Conservation (phyloP, 2,329 filamentous ascomycete genomes). For the Cytospora piceicola region DNA sequence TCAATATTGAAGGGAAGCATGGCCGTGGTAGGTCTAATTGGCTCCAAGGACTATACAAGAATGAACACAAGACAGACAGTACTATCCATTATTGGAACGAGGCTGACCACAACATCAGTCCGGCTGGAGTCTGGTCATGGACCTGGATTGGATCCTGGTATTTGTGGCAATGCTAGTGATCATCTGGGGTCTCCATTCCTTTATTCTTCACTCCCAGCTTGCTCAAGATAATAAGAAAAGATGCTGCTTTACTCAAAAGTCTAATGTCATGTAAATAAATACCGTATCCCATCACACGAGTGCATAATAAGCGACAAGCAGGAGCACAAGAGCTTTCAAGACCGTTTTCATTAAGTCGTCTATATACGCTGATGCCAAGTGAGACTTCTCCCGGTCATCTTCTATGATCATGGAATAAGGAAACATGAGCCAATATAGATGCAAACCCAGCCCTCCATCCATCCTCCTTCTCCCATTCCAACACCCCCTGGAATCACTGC, state of each 20-base stretch:
- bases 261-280: background rate
- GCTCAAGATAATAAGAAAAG: background rate
- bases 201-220: background rate
- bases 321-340: background rate
- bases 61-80: too few relatives aligned
- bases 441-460: background rate
- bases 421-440: background rate
- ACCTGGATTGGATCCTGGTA: too few relatives aligned
- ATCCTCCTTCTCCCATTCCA: background rate
- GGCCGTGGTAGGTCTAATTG: background rate
- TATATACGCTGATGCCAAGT: background rate
- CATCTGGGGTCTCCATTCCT: background rate
- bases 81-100: too few relatives aligned
- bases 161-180: too few relatives aligned
- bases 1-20: background rate
- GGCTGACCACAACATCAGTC: too few relatives aligned
- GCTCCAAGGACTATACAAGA: background rate
- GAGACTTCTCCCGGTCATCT: background rate
- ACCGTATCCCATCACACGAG: background rate
- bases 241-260: background rate
- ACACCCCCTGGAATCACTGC: too few relatives aligned
- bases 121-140: background rate
- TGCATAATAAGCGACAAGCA: background rate
- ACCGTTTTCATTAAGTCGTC: background rate
- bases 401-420: background rate